Percentiles rank a stretch among this genome's conserved stretches.
Evolutionary conservation across 352 stramenopile species (phyloP).

Genomic region (Phytophthora idaei): DNA sequence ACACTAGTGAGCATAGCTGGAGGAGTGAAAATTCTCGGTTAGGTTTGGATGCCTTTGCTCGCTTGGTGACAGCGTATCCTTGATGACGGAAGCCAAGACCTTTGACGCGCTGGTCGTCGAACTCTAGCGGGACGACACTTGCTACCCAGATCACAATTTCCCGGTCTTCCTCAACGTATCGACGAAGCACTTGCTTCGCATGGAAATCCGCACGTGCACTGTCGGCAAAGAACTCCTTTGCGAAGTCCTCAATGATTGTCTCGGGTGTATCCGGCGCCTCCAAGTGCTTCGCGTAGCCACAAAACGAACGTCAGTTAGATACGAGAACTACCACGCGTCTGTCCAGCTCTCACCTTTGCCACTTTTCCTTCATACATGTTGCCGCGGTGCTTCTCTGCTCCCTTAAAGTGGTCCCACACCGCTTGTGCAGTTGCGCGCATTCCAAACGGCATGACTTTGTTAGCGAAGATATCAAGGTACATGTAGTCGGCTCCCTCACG

Average conservation of each 20-base stretch:
- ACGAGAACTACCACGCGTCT: neutral
- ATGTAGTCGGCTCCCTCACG: conserved; percentile 44
- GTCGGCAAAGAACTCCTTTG: conserved; percentile 43
- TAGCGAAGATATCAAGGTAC: conserved; percentile 53
- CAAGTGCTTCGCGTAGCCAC: conserved; percentile 37
- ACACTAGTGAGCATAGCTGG: conserved; percentile 48
- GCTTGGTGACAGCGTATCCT: conserved; percentile 52
- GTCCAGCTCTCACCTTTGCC: conserved; percentile 31
- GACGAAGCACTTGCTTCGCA: conserved; percentile 42
- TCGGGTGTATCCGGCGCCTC: conserved; percentile 39
- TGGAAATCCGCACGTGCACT: conserved; percentile 48
- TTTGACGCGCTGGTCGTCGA: conserved; percentile 42
- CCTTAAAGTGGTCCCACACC: conserved; percentile 52
- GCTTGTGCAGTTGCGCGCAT: conserved; percentile 45
- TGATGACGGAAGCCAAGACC: conserved; percentile 49
- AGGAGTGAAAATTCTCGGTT: conserved; percentile 44
- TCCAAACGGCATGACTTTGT: conserved; percentile 53
- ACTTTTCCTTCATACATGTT: conserved; percentile 54
- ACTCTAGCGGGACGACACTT: conserved; percentile 48
- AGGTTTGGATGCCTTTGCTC: conserved; percentile 39
- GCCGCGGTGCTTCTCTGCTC: conserved; percentile 43
- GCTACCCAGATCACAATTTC: conserved; percentile 54
- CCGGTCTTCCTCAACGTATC: conserved; percentile 47
- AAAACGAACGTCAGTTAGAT: conserved; percentile 14
- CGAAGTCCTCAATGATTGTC: conserved; percentile 51